Evolutionary conservation across 225 moss, liverwort and hornwort species (phyloP), one percentile per base, ranked within the genome.

Genomic region (Bryoerythrophyllum caledonicum): DNA sequence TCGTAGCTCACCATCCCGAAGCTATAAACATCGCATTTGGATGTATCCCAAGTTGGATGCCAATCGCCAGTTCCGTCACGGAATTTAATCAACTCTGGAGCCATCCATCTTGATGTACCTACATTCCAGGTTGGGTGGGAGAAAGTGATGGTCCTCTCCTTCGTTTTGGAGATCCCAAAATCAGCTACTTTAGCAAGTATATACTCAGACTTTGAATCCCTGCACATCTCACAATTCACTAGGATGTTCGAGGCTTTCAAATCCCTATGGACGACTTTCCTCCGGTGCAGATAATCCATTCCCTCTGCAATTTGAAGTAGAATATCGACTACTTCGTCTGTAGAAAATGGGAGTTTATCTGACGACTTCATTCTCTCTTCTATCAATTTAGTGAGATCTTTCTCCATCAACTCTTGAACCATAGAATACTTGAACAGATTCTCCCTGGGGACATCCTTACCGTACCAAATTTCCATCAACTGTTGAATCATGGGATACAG

Each of bases 291-390:
- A 49, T 79, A 73, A 15, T 56, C 32, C 72, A 79, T 67, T 35
- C 79, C 79, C 11, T 79, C 60, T 21, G 67, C 67, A 24, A 79
- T 60, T 25, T 79, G 67, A 41, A 66, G 43, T 8, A 73, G 65
- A 10, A 73, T 24, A 38, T 79, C 60, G n/a, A 79, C 34, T 40
- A n/a, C 67, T 32, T 58, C 58, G 10, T 10, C 16, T 26, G 1
- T 25, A 38, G 52, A 38, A 2, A 64, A 75, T 0, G 74, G 65
- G 10, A 16, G 49, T 49, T 2, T 0, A 7, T 20, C 15, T 46
- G 7, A 17, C 34, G 34, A 23, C 7, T 23, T 21, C 38, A 75
- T 0, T 8, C 75, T 46, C 0, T 76, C n/a, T 9, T 58, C 0
- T n/a, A 76, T 67, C 21, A 76, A n/a, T 21, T 1, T 12, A 26